Conservation (phyloP, 2,329 filamentous ascomycete genomes). For the Xylariaceae sp. region DNA sequence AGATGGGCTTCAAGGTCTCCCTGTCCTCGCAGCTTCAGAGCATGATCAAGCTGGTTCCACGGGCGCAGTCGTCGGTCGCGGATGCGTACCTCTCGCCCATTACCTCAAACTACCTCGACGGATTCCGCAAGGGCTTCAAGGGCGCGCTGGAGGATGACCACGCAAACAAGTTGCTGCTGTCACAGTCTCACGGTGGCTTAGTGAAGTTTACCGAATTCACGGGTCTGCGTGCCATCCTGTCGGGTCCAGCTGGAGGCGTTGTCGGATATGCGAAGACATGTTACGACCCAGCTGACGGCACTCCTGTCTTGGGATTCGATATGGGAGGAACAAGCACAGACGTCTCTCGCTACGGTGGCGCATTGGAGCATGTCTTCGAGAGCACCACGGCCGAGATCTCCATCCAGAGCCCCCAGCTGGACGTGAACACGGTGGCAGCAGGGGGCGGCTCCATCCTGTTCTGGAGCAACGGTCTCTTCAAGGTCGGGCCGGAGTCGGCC, state of each 20-base stretch:
- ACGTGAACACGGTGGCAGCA: conserved; percentile 74
- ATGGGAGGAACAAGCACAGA: conserved; percentile 69
- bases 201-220: conserved; percentile 59
- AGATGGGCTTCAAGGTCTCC: conserved; percentile 60
- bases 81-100: conserved; percentile 70
- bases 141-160: conserved; percentile 47
- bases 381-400: conserved; percentile 74
- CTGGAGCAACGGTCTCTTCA: conserved; percentile 65
- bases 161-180: conserved; percentile 49
- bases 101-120: conserved; percentile 59
- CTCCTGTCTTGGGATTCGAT: conserved; percentile 68
- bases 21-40: conserved; percentile 54
- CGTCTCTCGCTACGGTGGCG: conserved; percentile 56
- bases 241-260: conserved; percentile 66
- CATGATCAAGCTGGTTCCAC: conserved; percentile 54
- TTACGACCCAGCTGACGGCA: conserved; percentile 60
- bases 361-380: conserved; percentile 50
- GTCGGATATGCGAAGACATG: conserved; percentile 69
- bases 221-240: conserved; percentile 60
- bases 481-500: conserved; percentile 64
- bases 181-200: conserved; percentile 43
- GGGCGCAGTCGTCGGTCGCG: conserved; percentile 59
- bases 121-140: conserved; percentile 28
- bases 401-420: conserved; percentile 66
- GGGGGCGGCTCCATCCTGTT: conserved; percentile 64